Conservation (phyloP, 768 basidiomycete species). For the Rhizopogon vulgaris region DNA sequence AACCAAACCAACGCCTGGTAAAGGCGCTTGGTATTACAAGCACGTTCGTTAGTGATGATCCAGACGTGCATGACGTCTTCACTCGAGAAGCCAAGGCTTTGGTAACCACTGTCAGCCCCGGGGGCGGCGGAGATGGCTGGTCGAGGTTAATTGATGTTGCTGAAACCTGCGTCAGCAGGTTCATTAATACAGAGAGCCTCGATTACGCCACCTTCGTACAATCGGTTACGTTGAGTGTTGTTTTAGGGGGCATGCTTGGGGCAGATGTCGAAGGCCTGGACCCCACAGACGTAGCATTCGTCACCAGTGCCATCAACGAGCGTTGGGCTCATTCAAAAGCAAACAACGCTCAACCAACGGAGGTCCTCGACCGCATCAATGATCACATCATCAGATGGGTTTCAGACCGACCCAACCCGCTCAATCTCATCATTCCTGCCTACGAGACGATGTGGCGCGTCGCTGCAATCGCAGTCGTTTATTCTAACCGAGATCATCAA, state of each 20-base stretch:
- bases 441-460: conserved; percentile 58
- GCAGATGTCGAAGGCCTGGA: conserved; percentile 24
- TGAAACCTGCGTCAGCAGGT: conserved; percentile 4
- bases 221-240: conserved; percentile 29
- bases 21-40: conserved; percentile 32
- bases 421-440: conserved; percentile 46
- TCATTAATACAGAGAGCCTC: not conserved
- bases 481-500: conserved; percentile 14
- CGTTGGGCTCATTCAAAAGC: conserved; percentile 34
- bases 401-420: conserved; percentile 25
- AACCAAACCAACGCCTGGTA: conserved; percentile 18
- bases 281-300: conserved; percentile 25
- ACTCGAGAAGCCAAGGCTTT: conserved; percentile 16
- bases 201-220: conserved; percentile 34
- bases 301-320: conserved; percentile 35
- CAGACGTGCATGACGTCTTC: conserved; percentile 22
- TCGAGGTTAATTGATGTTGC: conserved; percentile 6
- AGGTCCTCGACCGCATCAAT: conserved; percentile 21
- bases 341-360: conserved; percentile 19
- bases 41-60: conserved; percentile 44
- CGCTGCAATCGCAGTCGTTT: conserved; percentile 36
- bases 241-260: conserved; percentile 34
- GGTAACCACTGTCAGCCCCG: conserved; percentile 6
- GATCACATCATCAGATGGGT: conserved; percentile 33
- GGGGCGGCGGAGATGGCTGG: conserved; percentile 7